Base-by-base conservation (phyloP, 495 filamentous ascomycete species). In the Staphylotrichum tortipilum region DNA sequence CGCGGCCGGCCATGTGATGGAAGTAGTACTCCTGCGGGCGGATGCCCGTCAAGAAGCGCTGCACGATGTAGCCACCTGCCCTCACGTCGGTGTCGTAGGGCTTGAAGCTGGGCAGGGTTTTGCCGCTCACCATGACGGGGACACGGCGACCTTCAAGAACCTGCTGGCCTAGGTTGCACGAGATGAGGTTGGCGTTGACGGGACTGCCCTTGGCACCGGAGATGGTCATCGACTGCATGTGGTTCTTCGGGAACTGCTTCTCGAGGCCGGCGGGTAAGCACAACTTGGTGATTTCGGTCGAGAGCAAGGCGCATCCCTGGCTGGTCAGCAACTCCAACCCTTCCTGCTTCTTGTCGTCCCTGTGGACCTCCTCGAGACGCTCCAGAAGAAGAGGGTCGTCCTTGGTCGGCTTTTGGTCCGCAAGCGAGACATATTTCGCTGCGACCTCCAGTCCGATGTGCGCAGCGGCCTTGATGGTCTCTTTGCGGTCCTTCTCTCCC, bases 21-120 rank as follows among this genome's bases (percentile, higher is more conserved):
- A 99, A 99, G 69, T 88, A 99, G 67, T 94, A 97, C 65, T 97
- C 94, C 64, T 99, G 94, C 22, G 94, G 94, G 49, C 91, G 82
- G 49, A 99, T 86, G 47, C 94, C 94, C 14, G 94, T 97, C 78
- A 99, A 87, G 78, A 97, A 99, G 63, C 94, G 89, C 65, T 94
- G 83, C 28, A 84, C 84, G 45, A 99, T 84, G 64, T 95, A 99
- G 24, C 94, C 94, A 54, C 92, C 94, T 28, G 94, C 92, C 59
- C 92, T 76, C 4, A 94, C 78, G 54, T 86, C 81, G 3, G 89
- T 89, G 46, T 97, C 94, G 57, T 82, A 96, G 5, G 92, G 87
- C 55, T 79, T 83, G 73, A 96, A 99, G 59, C 88, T 96, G 4
- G 94, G 94, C 50, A 99, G 61, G 6, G 94, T 90, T 72, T 96